Conservation (phyloP, 495 filamentous ascomycete genomes). For the Aspergillus bridgeri region DNA sequence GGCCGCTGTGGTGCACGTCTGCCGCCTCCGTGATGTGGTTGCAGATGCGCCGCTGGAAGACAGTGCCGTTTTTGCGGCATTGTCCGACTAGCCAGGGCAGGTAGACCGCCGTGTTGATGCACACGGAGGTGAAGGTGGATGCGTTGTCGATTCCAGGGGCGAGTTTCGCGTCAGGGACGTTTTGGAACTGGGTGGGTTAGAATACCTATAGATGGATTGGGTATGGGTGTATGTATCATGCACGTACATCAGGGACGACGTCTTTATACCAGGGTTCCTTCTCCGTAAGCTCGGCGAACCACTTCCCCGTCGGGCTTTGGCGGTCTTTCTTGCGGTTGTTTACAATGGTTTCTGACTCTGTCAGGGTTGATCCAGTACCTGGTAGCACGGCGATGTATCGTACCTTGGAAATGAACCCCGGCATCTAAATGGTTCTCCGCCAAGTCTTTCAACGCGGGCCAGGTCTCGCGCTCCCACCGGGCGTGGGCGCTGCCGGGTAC, state of each 20-base stretch:
- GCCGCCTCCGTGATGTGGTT: constrained; percentile 72
- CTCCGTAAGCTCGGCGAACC: constrained; percentile 61
- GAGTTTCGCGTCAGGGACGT: constrained; percentile 53
- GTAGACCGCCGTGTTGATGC: constrained; percentile 88
- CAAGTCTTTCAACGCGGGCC: constrained; percentile 62
- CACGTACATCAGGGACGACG: constrained; percentile 64
- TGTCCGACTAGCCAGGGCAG: constrained; percentile 78
- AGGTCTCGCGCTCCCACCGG: constrained; percentile 64
- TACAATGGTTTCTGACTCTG: constrained; percentile 49
- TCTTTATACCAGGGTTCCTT: constrained; percentile 80
- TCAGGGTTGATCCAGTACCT: background rate
- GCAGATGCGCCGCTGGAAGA: constrained; percentile 58
- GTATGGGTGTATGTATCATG: constrained; percentile 1
- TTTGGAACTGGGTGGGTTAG: constrained; percentile 57
- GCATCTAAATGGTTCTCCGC: constrained; percentile 75
- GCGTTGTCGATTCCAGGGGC: constrained; percentile 61
- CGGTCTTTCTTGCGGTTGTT: constrained; percentile 64
- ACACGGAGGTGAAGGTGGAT: constrained; percentile 74
- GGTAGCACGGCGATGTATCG: too few species aligned
- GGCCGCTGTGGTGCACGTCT: constrained; percentile 57
- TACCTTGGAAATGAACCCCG: constrained; percentile 83
- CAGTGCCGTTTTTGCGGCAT: constrained; percentile 66
- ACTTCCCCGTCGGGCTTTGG: constrained; percentile 42
- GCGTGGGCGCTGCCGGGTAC: constrained; percentile 48
- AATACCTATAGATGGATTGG: too few species aligned